Evolutionary conservation across 2,329 filamentous ascomycete genomes (phyloP), one percentile per base, ranked within the genome.

Genomic region (Colletotrichum sp.): DNA sequence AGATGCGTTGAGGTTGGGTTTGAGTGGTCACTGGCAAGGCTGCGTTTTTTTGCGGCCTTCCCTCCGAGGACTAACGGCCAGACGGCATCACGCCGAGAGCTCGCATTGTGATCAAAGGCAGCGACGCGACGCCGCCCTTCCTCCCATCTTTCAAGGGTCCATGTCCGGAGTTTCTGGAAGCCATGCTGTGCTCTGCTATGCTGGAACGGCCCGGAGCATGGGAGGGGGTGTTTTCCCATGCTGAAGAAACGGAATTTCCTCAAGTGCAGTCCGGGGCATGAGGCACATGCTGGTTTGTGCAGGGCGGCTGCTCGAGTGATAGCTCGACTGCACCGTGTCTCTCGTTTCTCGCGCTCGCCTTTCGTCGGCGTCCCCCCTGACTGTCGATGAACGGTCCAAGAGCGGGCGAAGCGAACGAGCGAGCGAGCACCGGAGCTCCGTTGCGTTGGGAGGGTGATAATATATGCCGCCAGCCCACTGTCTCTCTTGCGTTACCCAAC

Each of bases 381-480:
- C 63, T 60, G 15, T 15, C n/a, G 21, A 70, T 39, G n/a, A 70
- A 63, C 59, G 30, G 69, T 36, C 69, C 44, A 71, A 65, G 64
- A 65, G 59, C 64, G 55, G 59, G 64, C 70, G 70, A 76, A 62
- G 64, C 32, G 69, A 75, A 30, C 10, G 60, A 75, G 26, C 21
- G 60, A 72, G 70, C 70, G 64, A 76, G n/a, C 24, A 65, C 64
- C 74, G 74, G 74, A 76, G 65, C 28, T 76, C 74, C 74, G 74
- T 69, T 74, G 59, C 74, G 74, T 69, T 74, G 59, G 65, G 44
- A 69, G 74, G 26, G 59, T 34, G 49, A 69, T 65, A 30, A 36
- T 69, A 69, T 76, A 69, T 63, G 52, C 69, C 52, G 69, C 60
- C 69, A 63, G 66, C 34, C 44, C 44, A 55, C n/a, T 32, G 39